Percentiles rank a stretch among this genome's conserved stretches.
Conservation (phyloP, 768 basidiomycete species). For the Kwoniella pini region DNA sequence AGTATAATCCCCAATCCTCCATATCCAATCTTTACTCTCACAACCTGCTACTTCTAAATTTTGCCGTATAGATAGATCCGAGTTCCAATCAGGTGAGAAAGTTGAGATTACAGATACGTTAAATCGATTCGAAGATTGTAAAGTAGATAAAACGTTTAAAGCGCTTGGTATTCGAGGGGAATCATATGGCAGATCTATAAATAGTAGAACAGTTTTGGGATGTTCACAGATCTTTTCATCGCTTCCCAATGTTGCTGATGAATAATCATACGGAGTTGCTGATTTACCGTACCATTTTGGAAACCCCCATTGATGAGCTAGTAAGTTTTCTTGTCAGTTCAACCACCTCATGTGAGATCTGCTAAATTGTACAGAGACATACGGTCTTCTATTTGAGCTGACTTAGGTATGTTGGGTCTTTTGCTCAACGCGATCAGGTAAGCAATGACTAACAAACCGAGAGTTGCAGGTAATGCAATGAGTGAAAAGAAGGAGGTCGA, state of each 20-base stretch:
- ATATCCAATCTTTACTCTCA: slow-evolving; percentile 18
- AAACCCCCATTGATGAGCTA: slow-evolving; percentile 22
- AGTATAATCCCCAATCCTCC: slow-evolving; percentile 20
- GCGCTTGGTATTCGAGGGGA: slow-evolving; percentile 5
- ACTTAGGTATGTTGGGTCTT: slow-evolving; percentile 16
- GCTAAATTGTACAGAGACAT: not conserved
- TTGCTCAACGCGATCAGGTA: slow-evolving; percentile 6
- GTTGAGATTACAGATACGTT: slow-evolving; percentile 11
- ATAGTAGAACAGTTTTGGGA: slow-evolving; percentile 15
- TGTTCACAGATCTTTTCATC: slow-evolving; percentile 18
- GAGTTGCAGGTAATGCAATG: slow-evolving; percentile 8
- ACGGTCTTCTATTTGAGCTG: slow-evolving; percentile 17
- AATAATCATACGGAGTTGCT: slow-evolving; percentile 9
- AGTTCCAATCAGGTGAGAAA: slow-evolving; percentile 20
- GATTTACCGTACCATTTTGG: slow-evolving; percentile 19
- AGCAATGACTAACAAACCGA: slow-evolving; percentile 3
- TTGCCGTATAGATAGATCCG: not conserved
- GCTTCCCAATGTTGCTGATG: not conserved
- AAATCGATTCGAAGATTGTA: slow-evolving; percentile 1
- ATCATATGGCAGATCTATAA: slow-evolving; percentile 10
- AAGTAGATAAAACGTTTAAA: not conserved
- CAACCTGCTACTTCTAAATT: slow-evolving; percentile 14
- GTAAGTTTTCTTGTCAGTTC: not conserved
- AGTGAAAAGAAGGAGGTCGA: slow-evolving; percentile 10
- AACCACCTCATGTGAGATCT: not conserved